Percentiles rank a stretch among this genome's conserved stretches.
Conservation (phyloP, 805 yeast species). For the Komagataella kurtzmanii region DNA sequence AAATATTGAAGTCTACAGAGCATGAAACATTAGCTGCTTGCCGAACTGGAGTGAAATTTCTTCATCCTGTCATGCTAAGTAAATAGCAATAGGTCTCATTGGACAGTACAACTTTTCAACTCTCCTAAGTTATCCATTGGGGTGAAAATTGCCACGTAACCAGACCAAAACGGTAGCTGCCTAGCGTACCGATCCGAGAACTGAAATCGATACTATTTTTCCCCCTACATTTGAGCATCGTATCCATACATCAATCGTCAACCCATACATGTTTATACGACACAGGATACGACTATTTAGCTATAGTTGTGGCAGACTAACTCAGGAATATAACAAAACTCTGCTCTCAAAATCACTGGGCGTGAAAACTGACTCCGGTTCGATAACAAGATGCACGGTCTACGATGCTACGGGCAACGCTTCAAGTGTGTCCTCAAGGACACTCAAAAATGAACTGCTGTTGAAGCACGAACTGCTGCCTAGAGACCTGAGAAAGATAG, state of each 20-base stretch:
- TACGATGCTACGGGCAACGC: conserved; percentile 31
- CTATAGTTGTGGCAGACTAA: not conserved
- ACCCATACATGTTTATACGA: not conserved
- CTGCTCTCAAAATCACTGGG: conserved; percentile 12
- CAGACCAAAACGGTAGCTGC: too few species aligned
- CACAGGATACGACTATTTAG: not conserved
- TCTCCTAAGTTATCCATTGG: not conserved
- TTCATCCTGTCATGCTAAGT: not conserved
- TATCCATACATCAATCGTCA: not conserved
- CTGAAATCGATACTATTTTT: not conserved
- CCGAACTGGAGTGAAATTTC: not conserved
- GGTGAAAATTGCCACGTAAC: not conserved
- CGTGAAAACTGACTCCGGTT: conserved; percentile 9
- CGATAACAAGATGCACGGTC: conserved; percentile 27
- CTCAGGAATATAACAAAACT: conserved; percentile 5
- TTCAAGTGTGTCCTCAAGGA: conserved; percentile 29
- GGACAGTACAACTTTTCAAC: not conserved
- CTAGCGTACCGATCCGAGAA: not conserved
- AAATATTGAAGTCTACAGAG: not conserved
- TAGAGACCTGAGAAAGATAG: conserved; percentile 40
- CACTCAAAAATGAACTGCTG: conserved; percentile 28
- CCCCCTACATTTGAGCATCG: not conserved
- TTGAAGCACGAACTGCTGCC: conserved; percentile 31
- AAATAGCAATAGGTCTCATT: not conserved
- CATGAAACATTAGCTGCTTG: not conserved